phyloP scores from a whole-genome alignment of 1,284 basidiomycete genomes.

The Leccinum pachyderme region DNA sequence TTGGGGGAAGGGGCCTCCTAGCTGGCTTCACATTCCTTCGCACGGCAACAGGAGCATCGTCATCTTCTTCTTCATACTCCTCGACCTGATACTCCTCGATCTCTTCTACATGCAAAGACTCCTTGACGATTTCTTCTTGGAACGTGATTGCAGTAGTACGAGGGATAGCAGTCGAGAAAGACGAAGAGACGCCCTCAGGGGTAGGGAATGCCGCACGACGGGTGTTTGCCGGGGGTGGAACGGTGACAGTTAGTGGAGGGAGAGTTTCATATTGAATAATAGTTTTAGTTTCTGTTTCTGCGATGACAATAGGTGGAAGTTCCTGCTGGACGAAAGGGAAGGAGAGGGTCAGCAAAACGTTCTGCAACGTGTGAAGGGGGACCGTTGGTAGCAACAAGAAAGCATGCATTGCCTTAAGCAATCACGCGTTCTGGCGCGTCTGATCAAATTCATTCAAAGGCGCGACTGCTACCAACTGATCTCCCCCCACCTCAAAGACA shows the following conservation, averaged over 20 bases:
- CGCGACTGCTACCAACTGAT: conserved; percentile 37
- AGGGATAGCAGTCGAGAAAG: conserved; percentile 54
- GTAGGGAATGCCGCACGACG: conserved; percentile 71
- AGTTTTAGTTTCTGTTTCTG: conserved; percentile 65
- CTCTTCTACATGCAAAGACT: conserved; percentile 29
- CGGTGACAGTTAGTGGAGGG: conserved; percentile 51
- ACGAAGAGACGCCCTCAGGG: conserved; percentile 57
- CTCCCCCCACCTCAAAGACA: conserved; percentile 52
- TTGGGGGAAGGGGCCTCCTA: conserved; percentile 25
- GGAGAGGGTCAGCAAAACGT: conserved; percentile 34
- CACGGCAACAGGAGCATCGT: conserved; percentile 21
- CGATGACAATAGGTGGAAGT: conserved; percentile 60
- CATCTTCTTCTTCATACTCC: conserved; percentile 33
- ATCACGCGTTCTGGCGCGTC: conserved; percentile 44
- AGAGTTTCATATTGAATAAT: conserved; percentile 61
- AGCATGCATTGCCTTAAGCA: conserved; percentile 25
- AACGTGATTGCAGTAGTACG: conserved; percentile 66
- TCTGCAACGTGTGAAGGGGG: conserved; percentile 34
- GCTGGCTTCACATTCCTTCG: conserved; percentile 32
- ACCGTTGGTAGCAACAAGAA: conserved; percentile 35
- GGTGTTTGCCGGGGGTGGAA: conserved; percentile 75
- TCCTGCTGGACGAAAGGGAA: conserved; percentile 44
- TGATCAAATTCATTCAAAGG: conserved; percentile 18
- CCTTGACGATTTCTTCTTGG: conserved; percentile 49
- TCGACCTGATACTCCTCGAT: conserved; percentile 37